Percentiles rank a stretch among this genome's conserved stretches.
phyloP scores from a whole-genome alignment of 1,284 basidiomycete genomes.

The Moesziomyces globuligerus region DNA sequence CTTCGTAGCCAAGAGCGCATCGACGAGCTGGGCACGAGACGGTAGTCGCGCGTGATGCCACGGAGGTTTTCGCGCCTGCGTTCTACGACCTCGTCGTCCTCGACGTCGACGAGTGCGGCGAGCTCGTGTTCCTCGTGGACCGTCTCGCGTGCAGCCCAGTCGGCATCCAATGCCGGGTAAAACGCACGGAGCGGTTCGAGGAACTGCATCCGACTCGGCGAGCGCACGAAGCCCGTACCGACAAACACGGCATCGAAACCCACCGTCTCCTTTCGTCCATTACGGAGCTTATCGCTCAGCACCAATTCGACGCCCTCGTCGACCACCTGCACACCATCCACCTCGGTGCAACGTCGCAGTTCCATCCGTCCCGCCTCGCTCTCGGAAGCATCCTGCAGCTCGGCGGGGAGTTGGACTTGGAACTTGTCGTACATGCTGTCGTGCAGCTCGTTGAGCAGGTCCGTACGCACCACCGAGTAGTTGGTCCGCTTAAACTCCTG shows the following conservation, averaged over 20 bases:
- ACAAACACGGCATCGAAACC: slow-evolving; percentile 63
- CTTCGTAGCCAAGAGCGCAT: slow-evolving; percentile 15
- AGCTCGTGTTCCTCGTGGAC: slow-evolving; percentile 49
- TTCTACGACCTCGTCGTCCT: slow-evolving; percentile 50
- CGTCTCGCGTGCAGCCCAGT: slow-evolving; percentile 37
- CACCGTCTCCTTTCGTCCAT: slow-evolving; percentile 32
- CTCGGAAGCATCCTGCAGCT: slow-evolving; percentile 53
- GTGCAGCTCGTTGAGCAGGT: slow-evolving; percentile 60
- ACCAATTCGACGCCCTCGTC: slow-evolving; percentile 30
- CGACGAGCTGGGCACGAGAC: slow-evolving; percentile 46
- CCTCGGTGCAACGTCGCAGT: slow-evolving; percentile 46
- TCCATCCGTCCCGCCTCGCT: slow-evolving; percentile 37
- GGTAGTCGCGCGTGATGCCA: slow-evolving; percentile 65
- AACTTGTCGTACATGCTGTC: slow-evolving; percentile 62
- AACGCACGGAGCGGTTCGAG: slow-evolving; percentile 47
- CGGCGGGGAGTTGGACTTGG: slow-evolving; percentile 50
- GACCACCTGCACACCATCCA: slow-evolving; percentile 28
- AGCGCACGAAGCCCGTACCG: slow-evolving; percentile 62
- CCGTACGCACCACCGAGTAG: slow-evolving; percentile 63
- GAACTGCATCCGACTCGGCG: slow-evolving; percentile 47
- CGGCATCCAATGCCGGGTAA: slow-evolving; percentile 53
- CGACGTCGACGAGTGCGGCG: slow-evolving; percentile 30
- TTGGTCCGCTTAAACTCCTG: slow-evolving; percentile 65
- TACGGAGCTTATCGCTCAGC: slow-evolving; percentile 34
- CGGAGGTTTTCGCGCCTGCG: slow-evolving; percentile 46